Evolutionary conservation across 1,139 yeast species (phyloP).

Genomic region (Arxiozyma heterogenica): DNA sequence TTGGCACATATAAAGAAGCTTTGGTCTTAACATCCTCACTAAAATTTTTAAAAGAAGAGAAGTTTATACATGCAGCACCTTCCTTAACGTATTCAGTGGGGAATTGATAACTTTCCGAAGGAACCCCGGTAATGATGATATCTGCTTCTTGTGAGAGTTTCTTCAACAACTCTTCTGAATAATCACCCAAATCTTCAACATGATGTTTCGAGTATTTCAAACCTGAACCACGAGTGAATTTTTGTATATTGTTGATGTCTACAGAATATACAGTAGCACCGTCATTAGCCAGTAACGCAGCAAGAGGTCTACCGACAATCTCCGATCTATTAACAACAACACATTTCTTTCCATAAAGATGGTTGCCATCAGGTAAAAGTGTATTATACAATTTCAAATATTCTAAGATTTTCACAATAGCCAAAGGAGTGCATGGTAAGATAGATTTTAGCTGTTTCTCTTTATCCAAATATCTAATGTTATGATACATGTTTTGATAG

Average conservation of each 20-base stretch:
- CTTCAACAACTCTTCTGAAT: conserved; percentile 40
- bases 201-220: conserved; percentile 73
- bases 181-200: conserved; percentile 56
- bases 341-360: conserved; percentile 85
- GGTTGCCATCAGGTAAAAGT: conserved; percentile 75
- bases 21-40: conserved; percentile 65
- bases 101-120: conserved; percentile 71
- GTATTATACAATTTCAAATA: conserved; percentile 80
- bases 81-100: conserved; percentile 71
- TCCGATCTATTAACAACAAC: conserved; percentile 89
- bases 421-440: conserved; percentile 92
- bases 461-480: conserved; percentile 69
- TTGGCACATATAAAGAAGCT: conserved; percentile 89
- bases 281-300: conserved; percentile 91
- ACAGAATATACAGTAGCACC: conserved; percentile 95
- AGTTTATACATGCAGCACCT: conserved; percentile 87
- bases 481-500: conserved; percentile 90
- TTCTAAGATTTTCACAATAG: conserved; percentile 86
- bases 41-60: conserved; percentile 83
- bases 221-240: conserved; percentile 90
- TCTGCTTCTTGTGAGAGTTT: conserved; percentile 70
- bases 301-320: conserved; percentile 94
- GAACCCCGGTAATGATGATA: conserved; percentile 93
- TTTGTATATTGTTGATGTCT: conserved; percentile 79
- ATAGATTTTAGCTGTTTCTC: conserved; percentile 69